Percentiles rank a stretch among this genome's conserved stretches.
phyloP scores from a whole-genome alignment of 176 grass and related monocot species.

The Ensete ventricosum region DNA sequence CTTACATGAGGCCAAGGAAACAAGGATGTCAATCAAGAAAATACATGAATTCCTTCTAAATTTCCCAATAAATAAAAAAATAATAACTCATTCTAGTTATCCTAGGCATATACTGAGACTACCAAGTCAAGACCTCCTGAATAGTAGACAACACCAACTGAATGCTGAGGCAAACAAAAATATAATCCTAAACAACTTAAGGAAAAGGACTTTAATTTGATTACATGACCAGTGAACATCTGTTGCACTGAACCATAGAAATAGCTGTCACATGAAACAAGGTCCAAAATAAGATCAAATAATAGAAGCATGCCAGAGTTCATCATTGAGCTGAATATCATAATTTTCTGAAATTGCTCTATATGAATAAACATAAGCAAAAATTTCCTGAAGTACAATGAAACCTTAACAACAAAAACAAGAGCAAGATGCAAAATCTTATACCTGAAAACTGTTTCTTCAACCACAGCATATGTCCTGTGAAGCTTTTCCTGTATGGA shows the following conservation, averaged over 20 bases:
- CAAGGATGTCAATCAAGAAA: too few relatives aligned
- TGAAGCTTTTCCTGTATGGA: constrained; percentile 13
- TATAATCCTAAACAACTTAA: background rate
- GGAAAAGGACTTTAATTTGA: background rate
- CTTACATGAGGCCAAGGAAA: too few relatives aligned
- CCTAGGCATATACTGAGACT: too few relatives aligned
- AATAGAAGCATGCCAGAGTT: background rate
- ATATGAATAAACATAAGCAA: background rate
- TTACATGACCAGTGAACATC: background rate
- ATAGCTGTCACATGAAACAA: background rate
- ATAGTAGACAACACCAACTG: too few relatives aligned
- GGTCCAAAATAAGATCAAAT: background rate
- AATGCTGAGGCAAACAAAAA: too few relatives aligned
- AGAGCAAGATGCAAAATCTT: background rate
- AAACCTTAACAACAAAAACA: background rate
- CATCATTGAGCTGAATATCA: background rate
- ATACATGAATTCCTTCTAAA: too few relatives aligned
- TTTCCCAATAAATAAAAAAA: too few relatives aligned
- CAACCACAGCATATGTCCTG: constrained; percentile 22
- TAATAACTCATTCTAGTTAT: too few relatives aligned
- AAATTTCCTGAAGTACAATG: background rate
- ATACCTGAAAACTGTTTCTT: constrained; percentile 26
- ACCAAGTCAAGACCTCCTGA: too few relatives aligned
- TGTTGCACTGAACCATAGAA: background rate
- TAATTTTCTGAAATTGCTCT: background rate